Evolutionary conservation across 1,284 basidiomycete species (phyloP).

Genomic region (Cryptococcus sp.): DNA sequence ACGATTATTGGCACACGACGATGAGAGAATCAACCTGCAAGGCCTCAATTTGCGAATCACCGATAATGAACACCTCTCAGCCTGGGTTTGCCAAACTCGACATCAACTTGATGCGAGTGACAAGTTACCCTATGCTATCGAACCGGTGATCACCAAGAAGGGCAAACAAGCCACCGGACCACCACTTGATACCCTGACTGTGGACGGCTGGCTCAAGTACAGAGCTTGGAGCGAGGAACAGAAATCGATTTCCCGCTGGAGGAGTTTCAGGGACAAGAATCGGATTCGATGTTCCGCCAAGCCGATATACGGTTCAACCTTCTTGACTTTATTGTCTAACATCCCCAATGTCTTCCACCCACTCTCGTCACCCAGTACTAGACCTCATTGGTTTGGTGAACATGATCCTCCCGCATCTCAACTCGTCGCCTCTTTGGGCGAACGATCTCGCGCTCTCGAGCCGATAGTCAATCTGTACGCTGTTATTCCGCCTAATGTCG

Average conservation of each 20-base stretch:
- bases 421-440: constrained; percentile 62
- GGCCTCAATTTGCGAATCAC: constrained; percentile 65
- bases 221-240: constrained; percentile 57
- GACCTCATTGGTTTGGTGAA: constrained; percentile 38
- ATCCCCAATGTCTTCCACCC: constrained; percentile 58
- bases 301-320: constrained; percentile 65
- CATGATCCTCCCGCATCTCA: constrained; percentile 45
- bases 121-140: constrained; percentile 59
- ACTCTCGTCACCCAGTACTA: constrained; percentile 50
- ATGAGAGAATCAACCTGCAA: constrained; percentile 58
- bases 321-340: constrained; percentile 52
- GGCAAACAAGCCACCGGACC: constrained; percentile 56
- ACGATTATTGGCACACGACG: constrained; percentile 55
- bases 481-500: constrained; percentile 74
- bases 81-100: constrained; percentile 57
- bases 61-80: constrained; percentile 48
- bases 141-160: constrained; percentile 45
- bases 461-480: constrained; percentile 67
- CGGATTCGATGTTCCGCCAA: constrained; percentile 61
- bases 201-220: constrained; percentile 65
- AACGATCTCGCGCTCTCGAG: constrained; percentile 59
- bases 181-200: constrained; percentile 63
- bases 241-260: constrained; percentile 60
- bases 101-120: constrained; percentile 64
- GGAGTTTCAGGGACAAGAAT: constrained; percentile 71